Base-by-base conservation (phyloP, 345 rosid species). In the Triadica sebifera region DNA sequence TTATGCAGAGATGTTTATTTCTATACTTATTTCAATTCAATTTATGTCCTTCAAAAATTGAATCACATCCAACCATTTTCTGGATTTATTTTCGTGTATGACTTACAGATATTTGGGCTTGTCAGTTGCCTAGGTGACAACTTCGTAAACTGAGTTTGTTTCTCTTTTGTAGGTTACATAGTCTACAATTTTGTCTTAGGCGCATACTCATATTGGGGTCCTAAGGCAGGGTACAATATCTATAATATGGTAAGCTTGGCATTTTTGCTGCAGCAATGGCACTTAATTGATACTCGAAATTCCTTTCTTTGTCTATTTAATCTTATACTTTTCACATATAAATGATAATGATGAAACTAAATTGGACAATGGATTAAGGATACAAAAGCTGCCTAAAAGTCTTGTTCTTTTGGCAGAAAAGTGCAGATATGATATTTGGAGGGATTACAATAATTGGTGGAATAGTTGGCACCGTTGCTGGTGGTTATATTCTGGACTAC, bases 171-270 rank as follows among this genome's bases (percentile, higher is more conserved):
- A 94, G 98, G 98, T 56, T 86, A 89, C 78, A 76, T 90, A 64
- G 87, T 87, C n/a, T 94, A 94, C 91, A 94, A 81, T 82, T 94
- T 92, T 57, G 98, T 94, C 73, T 64, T 94, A 53, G 98, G 98
- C 39, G 98, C 98, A 65, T 94, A 94, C 83, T 92, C 98, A 12
- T 94, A 92, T 73, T 94, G 98, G 98, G 97, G 98, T 5, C 98
- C 98, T 55, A 94, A 94, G 83, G 98, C 98, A 79, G 98, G 97
- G 65, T 74, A 89, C 49, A 86, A 81, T 76, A 92, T 94, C 51
- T 94, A 91, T 82, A 86, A 94, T 53, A 91, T 93, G 98, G 98
- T 93, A 87, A 72, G 66, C 17, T 74, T 61, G 51, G 13, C 22
- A 37, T 39, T 16, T 64, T 25, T 67, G n/a, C 22, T 39, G 38